phyloP scores from a whole-genome alignment of 148 eudicot genomes.

The Arctostaphylos glauca region DNA sequence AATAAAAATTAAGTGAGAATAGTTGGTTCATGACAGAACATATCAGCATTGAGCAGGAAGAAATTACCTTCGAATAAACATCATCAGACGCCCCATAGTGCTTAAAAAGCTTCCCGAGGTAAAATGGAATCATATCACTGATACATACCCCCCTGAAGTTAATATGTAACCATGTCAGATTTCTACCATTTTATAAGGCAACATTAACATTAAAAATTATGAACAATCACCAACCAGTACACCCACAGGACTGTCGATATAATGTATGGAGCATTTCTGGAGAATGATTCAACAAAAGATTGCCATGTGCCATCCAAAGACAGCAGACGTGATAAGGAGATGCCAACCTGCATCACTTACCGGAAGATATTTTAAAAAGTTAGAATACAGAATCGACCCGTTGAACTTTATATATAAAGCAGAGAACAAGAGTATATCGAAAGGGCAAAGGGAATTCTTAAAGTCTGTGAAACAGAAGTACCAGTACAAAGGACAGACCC shows the following conservation, averaged over 20 bases:
- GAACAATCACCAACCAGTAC: slow-evolving; percentile 63
- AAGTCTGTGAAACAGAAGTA: slow-evolving; percentile 56
- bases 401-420: background rate
- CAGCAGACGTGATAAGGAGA: slow-evolving; percentile 60
- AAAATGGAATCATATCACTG: slow-evolving; percentile 93
- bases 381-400: background rate
- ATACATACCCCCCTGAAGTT: slow-evolving; percentile 84
- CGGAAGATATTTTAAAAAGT: background rate
- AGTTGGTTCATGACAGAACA: background rate
- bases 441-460: background rate
- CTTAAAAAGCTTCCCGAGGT: slow-evolving; percentile 74
- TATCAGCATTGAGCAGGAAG: slow-evolving; percentile 10
- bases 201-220: background rate
- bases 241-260: slow-evolving; percentile 85
- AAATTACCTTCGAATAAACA: slow-evolving; percentile 73
- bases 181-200: background rate
- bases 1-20: background rate
- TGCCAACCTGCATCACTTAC: slow-evolving; percentile 67
- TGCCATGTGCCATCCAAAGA: slow-evolving; percentile 89
- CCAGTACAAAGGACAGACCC: slow-evolving; percentile 79
- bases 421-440: slow-evolving; percentile 12
- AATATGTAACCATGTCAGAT: slow-evolving; percentile 17
- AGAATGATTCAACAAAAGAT: slow-evolving; percentile 73
- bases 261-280: slow-evolving; percentile 73
- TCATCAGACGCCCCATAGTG: slow-evolving; percentile 77